phyloP scores from a whole-genome alignment of 2,329 filamentous ascomycete species.

The Hypocrella siamensis region DNA sequence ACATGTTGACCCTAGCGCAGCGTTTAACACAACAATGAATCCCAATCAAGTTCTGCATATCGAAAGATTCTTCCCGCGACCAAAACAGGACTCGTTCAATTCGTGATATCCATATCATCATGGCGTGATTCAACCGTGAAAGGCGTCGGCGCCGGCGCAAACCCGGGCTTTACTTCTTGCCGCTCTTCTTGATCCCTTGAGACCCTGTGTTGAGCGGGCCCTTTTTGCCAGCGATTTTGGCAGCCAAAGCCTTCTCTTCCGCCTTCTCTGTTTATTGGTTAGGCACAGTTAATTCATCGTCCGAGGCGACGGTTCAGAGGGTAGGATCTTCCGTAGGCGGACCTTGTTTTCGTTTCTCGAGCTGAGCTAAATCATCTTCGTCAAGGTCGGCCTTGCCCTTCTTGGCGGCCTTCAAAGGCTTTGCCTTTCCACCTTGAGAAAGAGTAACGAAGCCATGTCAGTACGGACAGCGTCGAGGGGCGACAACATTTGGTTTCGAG shows the following conservation, averaged over 20 bases:
- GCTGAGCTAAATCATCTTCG: background rate
- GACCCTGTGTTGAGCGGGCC: conserved; percentile 71
- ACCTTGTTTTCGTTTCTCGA: background rate
- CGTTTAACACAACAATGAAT: no score
- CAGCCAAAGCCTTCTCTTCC: conserved; percentile 70
- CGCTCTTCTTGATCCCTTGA: conserved; percentile 95
- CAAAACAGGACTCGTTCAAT: background rate
- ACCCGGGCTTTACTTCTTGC: conserved; percentile 60
- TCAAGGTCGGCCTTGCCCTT: background rate
- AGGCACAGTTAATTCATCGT: no score
- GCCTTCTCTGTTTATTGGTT: conserved; percentile 47
- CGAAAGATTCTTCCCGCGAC: background rate
- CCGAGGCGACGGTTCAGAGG: background rate
- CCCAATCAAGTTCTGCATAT: no score
- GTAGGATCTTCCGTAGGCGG: background rate
- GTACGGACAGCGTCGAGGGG: no score
- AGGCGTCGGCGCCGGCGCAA: no score
- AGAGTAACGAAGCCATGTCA: background rate
- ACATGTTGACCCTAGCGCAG: no score
- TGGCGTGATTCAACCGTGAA: background rate
- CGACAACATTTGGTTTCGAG: no score
- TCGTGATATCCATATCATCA: background rate
- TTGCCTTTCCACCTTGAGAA: conserved; percentile 6
- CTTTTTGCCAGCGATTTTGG: conserved; percentile 63
- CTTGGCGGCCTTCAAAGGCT: conserved; percentile 3